Base-by-base conservation (phyloP, 2,329 filamentous ascomycete genomes). In the Sporothrix dimorphospora region DNA sequence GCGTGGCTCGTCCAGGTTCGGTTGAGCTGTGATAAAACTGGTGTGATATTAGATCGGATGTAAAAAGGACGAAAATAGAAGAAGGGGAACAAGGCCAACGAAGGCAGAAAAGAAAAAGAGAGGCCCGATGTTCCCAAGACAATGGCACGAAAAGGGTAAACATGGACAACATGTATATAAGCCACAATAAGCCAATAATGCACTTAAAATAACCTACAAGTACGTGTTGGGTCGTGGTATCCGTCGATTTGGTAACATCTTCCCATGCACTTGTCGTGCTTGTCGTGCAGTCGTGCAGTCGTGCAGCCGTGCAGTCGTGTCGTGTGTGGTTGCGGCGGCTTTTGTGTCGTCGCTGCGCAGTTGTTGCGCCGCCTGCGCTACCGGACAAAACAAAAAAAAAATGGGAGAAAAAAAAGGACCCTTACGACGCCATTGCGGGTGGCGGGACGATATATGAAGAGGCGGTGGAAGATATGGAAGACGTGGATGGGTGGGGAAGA, bases 1-100 rank as follows among this genome's bases (percentile, higher is more conserved):
- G 59, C 59, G 59, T 66, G 63, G 45, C 63, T 66, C 24, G 45
- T 49, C 57, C 61, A 67, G 65, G 45, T 14, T 51, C 45, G 24
- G 34, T 42, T 24, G 30, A 34, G 16, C 45, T 49, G 45, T 24
- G 27, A 67, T 51, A 7, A 6, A 30, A 30, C 53, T 57, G n/a
- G 53, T 34, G 47, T 53, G 3, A 24, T 38, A 38, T 68, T 51
- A 68, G 47, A 53, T 21, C 4, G 3, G 9, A 11, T 16, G 12
- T 38, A 45, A 7, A 24, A 21, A 27, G 51, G 4, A 40, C 8
- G n/a, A n/a, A 2, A 42, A 21, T 38, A n/a, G 27, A n/a, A n/a
- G 19, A 27, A 19, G 30, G 57, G 57, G 19, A n/a, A 34, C 3
- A 34, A 34, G 30, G 45, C 45, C 14, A 47, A 47, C 16, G 16